Percentiles rank a stretch among this genome's conserved stretches.
Conservation (phyloP, 192 early-diverging fungal genomes). For the Linderina pennispora region DNA sequence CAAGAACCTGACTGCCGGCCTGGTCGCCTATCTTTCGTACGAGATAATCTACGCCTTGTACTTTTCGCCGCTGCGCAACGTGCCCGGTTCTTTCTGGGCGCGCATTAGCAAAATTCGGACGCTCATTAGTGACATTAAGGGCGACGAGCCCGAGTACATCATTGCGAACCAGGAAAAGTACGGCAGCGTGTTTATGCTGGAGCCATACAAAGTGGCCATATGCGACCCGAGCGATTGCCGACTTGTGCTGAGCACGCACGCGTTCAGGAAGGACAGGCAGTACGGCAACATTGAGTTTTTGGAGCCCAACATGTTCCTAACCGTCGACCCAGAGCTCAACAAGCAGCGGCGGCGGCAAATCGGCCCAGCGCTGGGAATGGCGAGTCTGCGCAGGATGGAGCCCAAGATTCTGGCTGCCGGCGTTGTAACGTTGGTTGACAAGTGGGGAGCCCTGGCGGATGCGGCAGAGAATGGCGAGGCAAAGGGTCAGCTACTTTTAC, state of each 20-base stretch:
- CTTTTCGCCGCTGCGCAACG: constrained; percentile 32
- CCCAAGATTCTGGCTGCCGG: constrained; percentile 23
- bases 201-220: constrained; percentile 15
- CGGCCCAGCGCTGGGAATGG: constrained; percentile 21
- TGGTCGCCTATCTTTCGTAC: constrained; percentile 19
- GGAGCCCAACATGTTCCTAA: constrained; percentile 38
- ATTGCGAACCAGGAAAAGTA: constrained; percentile 19
- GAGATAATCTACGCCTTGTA: constrained; percentile 22
- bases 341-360: constrained; percentile 26
- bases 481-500: constrained; percentile 17
- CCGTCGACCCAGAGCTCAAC: constrained; percentile 24
- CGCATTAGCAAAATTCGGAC: constrained; percentile 28
- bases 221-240: constrained; percentile 27
- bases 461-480: not conserved
- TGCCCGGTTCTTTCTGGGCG: constrained; percentile 29
- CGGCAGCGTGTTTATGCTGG: constrained; percentile 34
- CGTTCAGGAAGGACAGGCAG: constrained; percentile 22
- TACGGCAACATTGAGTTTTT: constrained; percentile 12
- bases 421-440: constrained; percentile 11
- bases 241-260: constrained; percentile 24
- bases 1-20: no score
- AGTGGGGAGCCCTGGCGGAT: constrained; percentile 21
- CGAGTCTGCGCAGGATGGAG: constrained; percentile 30
- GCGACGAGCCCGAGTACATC: constrained; percentile 34
- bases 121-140: constrained; percentile 17